Conservation (phyloP, 2,329 filamentous ascomycete species). For the Alternaria conjuncta region DNA sequence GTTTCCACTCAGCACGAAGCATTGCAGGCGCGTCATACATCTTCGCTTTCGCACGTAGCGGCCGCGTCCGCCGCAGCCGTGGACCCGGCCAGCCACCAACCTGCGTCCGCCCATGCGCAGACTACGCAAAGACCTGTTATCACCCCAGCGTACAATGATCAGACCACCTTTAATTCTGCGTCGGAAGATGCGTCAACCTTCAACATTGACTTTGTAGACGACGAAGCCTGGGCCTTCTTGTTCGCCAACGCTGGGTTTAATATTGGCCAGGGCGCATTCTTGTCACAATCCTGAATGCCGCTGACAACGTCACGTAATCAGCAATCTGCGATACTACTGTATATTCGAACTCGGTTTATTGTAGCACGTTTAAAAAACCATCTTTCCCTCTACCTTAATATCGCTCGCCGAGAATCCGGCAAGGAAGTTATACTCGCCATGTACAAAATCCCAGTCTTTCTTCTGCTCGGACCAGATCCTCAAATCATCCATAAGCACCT, state of each 20-base stretch:
- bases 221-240: background rate
- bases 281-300: background rate
- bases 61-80: background rate
- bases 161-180: background rate
- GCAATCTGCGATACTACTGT: background rate
- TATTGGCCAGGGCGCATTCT: background rate
- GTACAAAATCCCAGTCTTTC: constrained; percentile 3
- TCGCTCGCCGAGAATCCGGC: background rate
- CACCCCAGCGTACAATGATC: background rate
- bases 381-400: background rate
- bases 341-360: background rate
- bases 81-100: background rate
- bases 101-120: background rate
- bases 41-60: background rate
- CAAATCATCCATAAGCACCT: constrained; percentile 4
- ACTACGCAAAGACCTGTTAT: background rate
- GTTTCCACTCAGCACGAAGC: background rate
- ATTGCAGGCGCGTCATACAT: background rate
- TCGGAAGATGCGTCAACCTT: background rate
- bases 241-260: constrained; percentile 8
- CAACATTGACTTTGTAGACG: background rate
- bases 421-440: constrained; percentile 6
- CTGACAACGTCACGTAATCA: background rate
- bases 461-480: constrained; percentile 6
- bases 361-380: background rate